Evolutionary conservation across 352 stramenopile genomes (phyloP).

Genomic region (Pythium insidiosum): DNA sequence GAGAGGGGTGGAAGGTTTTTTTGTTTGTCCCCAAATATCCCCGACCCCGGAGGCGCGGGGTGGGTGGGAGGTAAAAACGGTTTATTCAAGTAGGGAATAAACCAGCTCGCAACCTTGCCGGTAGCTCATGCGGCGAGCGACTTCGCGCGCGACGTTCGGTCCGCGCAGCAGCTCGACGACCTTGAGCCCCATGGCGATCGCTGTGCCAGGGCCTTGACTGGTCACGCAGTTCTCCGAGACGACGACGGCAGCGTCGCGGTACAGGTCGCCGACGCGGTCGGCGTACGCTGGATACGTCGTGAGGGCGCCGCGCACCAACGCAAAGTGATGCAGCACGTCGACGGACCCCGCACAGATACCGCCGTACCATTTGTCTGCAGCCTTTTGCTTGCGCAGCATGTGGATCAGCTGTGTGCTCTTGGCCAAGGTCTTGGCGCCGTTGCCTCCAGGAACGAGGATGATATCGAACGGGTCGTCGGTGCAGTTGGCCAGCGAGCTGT

Average conservation of each 20-base stretch:
- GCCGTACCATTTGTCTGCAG: conserved; percentile 32
- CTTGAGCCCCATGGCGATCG: conserved; percentile 40
- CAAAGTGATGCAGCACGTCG: conserved; percentile 50
- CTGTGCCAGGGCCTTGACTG: conserved; percentile 47
- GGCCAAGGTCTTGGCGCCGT: conserved; percentile 38
- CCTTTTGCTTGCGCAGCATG: conserved; percentile 48
- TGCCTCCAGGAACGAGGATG: conserved; percentile 55
- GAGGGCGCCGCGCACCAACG: conserved; percentile 27
- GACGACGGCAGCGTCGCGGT: conserved; percentile 41
- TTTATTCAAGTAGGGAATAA: background rate
- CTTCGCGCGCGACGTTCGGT: conserved; percentile 16
- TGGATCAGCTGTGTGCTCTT: conserved; percentile 27
- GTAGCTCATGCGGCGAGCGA: conserved; percentile 7
- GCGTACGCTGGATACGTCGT: conserved; percentile 31
- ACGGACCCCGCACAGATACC: conserved; percentile 42
- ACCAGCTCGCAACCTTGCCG: background rate
- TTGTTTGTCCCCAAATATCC: background rate
- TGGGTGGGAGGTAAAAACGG: background rate
- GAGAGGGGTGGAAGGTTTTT: too few relatives aligned
- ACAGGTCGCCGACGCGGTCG: conserved; percentile 31
- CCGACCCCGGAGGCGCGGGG: too few relatives aligned
- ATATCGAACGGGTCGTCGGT: conserved; percentile 46
- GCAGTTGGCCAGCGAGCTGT: conserved; percentile 59
- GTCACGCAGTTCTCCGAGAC: conserved; percentile 59
- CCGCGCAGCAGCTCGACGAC: conserved; percentile 56